phyloP scores from a whole-genome alignment of 129 eudicot species.

The Flaveria linearis region DNA sequence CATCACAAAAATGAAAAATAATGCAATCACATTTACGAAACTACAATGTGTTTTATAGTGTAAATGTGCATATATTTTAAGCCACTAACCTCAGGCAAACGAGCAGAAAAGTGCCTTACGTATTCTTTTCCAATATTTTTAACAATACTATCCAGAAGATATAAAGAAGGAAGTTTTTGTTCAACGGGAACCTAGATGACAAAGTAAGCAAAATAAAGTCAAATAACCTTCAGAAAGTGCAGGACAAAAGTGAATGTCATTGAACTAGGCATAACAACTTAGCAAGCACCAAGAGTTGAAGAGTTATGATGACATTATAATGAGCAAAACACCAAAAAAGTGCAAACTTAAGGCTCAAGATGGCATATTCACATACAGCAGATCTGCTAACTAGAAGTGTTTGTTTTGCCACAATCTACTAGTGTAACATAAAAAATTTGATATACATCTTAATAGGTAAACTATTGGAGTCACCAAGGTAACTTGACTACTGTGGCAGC shows the following conservation, averaged over 20 bases:
- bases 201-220: slow-evolving; percentile 29
- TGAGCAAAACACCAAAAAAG: neutral
- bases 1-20: slow-evolving; percentile 1
- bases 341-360: slow-evolving; percentile 4
- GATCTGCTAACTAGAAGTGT: neutral
- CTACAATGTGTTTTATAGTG: neutral
- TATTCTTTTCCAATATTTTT: slow-evolving; percentile 92
- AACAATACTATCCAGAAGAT: slow-evolving; percentile 95
- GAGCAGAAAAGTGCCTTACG: slow-evolving; percentile 67
- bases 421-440: neutral
- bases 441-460: slow-evolving; percentile 8
- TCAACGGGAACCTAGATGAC: slow-evolving; percentile 72
- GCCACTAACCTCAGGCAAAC: slow-evolving; percentile 79
- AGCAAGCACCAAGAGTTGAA: slow-evolving; percentile 7
- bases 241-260: neutral
- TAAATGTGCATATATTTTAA: neutral
- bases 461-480: neutral
- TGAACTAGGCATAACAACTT: slow-evolving; percentile 6
- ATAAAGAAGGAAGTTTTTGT: slow-evolving; percentile 84
- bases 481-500: neutral
- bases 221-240: slow-evolving; percentile 2
- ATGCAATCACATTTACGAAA: slow-evolving; percentile 5
- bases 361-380: slow-evolving; percentile 15
- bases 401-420: neutral
- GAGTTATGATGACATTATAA: slow-evolving; percentile 11